These are phyloP conservation scores for Saturnispora hagleri DNA, from an alignment of 805 yeast genomes.

Conservation along the genomic window DNA sequence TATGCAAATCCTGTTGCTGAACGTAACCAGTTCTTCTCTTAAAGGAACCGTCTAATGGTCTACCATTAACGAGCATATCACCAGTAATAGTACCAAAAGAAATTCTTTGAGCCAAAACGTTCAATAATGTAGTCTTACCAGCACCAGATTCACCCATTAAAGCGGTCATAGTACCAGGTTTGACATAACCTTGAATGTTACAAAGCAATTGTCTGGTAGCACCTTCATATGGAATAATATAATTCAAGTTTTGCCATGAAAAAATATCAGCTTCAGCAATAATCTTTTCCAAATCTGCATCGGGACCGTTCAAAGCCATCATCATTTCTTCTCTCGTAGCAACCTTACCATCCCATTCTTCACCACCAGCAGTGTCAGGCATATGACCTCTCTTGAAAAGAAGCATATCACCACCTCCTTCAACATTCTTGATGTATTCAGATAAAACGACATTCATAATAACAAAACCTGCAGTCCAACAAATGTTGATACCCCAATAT, in stretches of 20 bases:
- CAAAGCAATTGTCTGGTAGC: slow-evolving; percentile 33
- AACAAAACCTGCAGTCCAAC: slow-evolving; percentile 37
- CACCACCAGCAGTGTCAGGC: slow-evolving; percentile 24
- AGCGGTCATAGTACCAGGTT: slow-evolving; percentile 49
- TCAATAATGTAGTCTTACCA: slow-evolving; percentile 49
- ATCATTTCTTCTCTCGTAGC: slow-evolving; percentile 24
- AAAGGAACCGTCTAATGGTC: slow-evolving; percentile 40
- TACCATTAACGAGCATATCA: slow-evolving; percentile 47
- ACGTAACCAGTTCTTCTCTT: slow-evolving; percentile 47
- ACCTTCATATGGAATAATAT: slow-evolving; percentile 43
- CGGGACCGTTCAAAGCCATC: slow-evolving; percentile 21
- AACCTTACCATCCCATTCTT: slow-evolving; percentile 36
- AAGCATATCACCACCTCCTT: slow-evolving; percentile 28
- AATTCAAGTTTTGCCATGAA: slow-evolving; percentile 57
- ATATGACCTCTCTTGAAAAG: slow-evolving; percentile 36
- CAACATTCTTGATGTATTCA: slow-evolving; percentile 26
- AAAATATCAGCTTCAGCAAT: slow-evolving; percentile 45
- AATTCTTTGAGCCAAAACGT: slow-evolving; percentile 43
- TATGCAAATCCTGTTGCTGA: slow-evolving; percentile 47
- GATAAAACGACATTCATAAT: slow-evolving; percentile 23
- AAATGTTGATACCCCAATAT: slow-evolving; percentile 39
- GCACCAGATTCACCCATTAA: slow-evolving; percentile 59
- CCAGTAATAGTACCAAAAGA: slow-evolving; percentile 46
- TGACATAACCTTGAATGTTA: slow-evolving; percentile 35
- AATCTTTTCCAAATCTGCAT: slow-evolving; percentile 28